Base-by-base conservation (phyloP, 352 stramenopile genomes). In the Pythium grandisporangium region DNA sequence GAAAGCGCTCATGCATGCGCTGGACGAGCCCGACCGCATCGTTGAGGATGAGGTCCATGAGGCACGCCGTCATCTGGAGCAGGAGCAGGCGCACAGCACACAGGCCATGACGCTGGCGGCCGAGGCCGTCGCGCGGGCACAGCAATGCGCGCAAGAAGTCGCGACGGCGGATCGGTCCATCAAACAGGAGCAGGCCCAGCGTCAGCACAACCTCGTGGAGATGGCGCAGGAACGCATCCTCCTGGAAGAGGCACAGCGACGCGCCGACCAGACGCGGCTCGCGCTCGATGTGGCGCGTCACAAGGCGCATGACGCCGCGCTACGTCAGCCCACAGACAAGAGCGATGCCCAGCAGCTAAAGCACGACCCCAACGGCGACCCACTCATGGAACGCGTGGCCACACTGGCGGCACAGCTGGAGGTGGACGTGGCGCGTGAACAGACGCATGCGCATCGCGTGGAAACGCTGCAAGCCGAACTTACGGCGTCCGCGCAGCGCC, bases 21-120 rank as follows among this genome's bases (percentile, higher is more conserved):
- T 90, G 16, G 69, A 84, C 10, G 77, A 90, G 45, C 77, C 77
- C 1, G 53, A 84, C 20, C 77, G 77, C 2, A 72, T 90, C 36
- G 64, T 76, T 1, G 58, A 81, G 30, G 77, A 90, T 14, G 77
- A 90, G 46, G 86, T 90, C 43, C 62, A 79, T 5, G 71, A 87
- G 19, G 70, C 67, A 2, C 77, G 88, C 45, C 54, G 61, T 3
- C 61, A 80, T 21, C 39, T 90, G 0, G 24, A 62, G 14, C 21
- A 49, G 1, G 71, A 86, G 27, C 40, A 52, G 3, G 55, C 70
- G 26, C 44, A 57, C 1, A 59, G 77, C 22, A 58, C 59, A 24
- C 54, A 61, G 17, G 72, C 66, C 2, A 61, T 83, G 34, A 46
- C 58, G n/a, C 46, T 58, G 4, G 72, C 72, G 4, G 62, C 60